A percentile compares a stretch with the other conserved stretches of the same genome.
Conservation (phyloP, 805 yeast species). For the Starmerella scarabaei region DNA sequence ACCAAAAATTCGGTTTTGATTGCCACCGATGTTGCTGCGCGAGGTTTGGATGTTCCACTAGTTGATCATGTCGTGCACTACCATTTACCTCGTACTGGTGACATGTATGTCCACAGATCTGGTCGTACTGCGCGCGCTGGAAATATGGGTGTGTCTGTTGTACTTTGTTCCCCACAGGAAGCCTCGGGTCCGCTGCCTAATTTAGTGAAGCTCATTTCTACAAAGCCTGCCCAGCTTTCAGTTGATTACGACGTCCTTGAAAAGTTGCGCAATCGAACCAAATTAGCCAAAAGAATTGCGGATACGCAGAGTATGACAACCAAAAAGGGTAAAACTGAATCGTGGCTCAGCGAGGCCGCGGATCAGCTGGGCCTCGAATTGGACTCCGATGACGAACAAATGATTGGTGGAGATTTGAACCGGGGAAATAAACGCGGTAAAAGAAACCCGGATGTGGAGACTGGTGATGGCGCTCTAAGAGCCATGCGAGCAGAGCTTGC, state of each 20-base stretch:
- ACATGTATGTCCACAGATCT: slow-evolving; percentile 85
- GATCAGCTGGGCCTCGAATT: slow-evolving; percentile 81
- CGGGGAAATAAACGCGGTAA: slow-evolving; percentile 42
- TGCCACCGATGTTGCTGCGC: slow-evolving; percentile 96
- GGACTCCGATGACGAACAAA: slow-evolving; percentile 34
- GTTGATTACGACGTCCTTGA: slow-evolving; percentile 61
- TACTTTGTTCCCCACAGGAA: slow-evolving; percentile 88
- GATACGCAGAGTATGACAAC: slow-evolving; percentile 53
- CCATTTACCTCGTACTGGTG: slow-evolving; percentile 89
- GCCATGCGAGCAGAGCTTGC: slow-evolving; percentile 21
- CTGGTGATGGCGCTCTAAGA: slow-evolving; percentile 1
- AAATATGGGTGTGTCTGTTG: slow-evolving; percentile 81
- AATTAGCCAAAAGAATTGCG: slow-evolving; percentile 59
- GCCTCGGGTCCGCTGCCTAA: slow-evolving; percentile 77
- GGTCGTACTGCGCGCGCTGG: slow-evolving; percentile 99
- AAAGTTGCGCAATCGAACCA: slow-evolving; percentile 57
- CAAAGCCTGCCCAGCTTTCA: slow-evolving; percentile 52
- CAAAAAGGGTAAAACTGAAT: slow-evolving; percentile 38
- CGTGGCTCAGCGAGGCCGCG: slow-evolving; percentile 84
- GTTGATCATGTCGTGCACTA: slow-evolving; percentile 93
- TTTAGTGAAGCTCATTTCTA: slow-evolving; percentile 42
- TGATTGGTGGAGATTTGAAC: slow-evolving; percentile 25
- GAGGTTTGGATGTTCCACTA: slow-evolving; percentile 86
- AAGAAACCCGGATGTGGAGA: slow-evolving; percentile 6
- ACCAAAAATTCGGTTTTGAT: slow-evolving; percentile 44